Base-by-base conservation (phyloP, 371 early-diverging fungal genomes). In the Apophysomyces variabilis region DNA sequence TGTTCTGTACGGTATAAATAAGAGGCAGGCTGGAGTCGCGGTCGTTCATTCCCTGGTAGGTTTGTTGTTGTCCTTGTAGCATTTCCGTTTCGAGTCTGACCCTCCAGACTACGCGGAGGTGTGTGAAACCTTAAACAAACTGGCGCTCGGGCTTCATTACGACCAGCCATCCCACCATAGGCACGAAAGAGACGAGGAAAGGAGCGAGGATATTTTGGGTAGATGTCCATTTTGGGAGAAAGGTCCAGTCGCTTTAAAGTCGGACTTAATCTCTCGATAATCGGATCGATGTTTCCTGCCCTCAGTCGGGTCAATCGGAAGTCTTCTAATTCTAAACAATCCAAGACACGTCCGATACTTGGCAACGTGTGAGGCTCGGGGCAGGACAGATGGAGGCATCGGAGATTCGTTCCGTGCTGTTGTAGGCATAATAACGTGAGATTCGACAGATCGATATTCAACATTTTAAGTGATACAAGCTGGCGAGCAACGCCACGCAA, bases 231-330 rank as follows among this genome's bases (percentile, higher is more conserved):
- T 61, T 71, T 71, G 16, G 71, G 71, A 18, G 71, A 66, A 5
- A 71, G 38, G 58, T 77, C 78, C 12, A 77, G 46, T 7, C 70
- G 64, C 36, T 61, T 54, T 4, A 74, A 46, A n/a, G 44, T 57
- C 7, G 65, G 43, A 26, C 65, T 65, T 45, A 80, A 41, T 13
- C 46, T 36, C 16, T 58, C 41, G 7, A 80, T 61, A 2, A 77
- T n/a, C 0, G 37, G 8, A 61, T 77, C 72, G 13, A 80, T 26
- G n/a, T 57, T 57, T 26, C 80, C 77, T 3, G 70, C 44, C 3
- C 76, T 60, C 21, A 77, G 46, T 1, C 78, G 72, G 1, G 77
- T 80, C 35, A 80, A n/a, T 21, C 80, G 64, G 46, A 80, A 80
- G 60, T 80, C 80, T n/a, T 61, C 43, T 4, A 80, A 38, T 0